These are phyloP conservation scores for Dictyostelium discoideum DNA, from an alignment of 78 protist genomes.

Conservation along the genomic window DNA sequence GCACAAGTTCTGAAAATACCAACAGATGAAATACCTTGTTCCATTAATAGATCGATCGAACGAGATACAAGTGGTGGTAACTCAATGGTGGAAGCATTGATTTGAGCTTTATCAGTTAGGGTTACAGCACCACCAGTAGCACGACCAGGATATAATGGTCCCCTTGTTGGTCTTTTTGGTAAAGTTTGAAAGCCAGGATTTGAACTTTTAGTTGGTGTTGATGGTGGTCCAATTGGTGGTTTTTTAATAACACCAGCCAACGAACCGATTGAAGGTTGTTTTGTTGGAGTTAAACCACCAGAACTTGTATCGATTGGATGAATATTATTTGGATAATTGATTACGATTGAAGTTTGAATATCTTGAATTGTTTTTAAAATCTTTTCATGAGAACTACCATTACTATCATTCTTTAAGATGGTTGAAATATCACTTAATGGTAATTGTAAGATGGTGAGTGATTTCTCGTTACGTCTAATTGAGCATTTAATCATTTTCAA, in stretches of 20 bases:
- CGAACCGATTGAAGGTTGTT: background rate
- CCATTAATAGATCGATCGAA: slow-evolving; percentile 36
- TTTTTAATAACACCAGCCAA: background rate
- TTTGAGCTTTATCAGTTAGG: background rate
- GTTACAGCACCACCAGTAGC: background rate
- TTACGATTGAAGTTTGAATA: background rate
- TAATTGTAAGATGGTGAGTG: slow-evolving; percentile 37
- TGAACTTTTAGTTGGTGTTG: background rate
- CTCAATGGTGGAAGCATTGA: background rate
- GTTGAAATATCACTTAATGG: slow-evolving; percentile 37
- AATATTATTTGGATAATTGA: background rate
- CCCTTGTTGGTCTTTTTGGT: slow-evolving; percentile 40
- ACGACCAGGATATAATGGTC: slow-evolving; percentile 72
- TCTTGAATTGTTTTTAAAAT: slow-evolving; percentile 27
- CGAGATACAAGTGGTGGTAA: slow-evolving; percentile 52
- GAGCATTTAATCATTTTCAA: slow-evolving; percentile 58
- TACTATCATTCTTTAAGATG: slow-evolving; percentile 10
- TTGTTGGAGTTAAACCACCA: background rate
- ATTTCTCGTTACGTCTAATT: slow-evolving; percentile 30
- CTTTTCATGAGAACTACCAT: slow-evolving; percentile 27
- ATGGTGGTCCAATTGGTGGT: background rate
- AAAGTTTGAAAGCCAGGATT: background rate
- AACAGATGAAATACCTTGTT: slow-evolving; percentile 39
- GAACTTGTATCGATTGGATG: background rate
- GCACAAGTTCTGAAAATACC: slow-evolving; percentile 81